Conservation (phyloP, 148 eudicot species). For the Rhododendron mucronatum region DNA sequence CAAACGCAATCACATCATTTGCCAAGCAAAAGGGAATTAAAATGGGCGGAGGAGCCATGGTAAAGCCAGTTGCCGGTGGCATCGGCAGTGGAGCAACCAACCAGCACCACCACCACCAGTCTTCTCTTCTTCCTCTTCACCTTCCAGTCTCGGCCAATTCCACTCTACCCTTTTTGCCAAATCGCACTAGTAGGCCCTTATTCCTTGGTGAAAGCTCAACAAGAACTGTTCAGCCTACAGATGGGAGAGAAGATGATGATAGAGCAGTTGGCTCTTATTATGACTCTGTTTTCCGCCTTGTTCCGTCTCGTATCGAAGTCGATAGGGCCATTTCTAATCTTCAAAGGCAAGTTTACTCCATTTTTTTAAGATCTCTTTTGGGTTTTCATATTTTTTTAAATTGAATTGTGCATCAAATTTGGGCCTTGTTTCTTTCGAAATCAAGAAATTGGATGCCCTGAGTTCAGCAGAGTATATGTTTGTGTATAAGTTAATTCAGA, state of each 20-base stretch:
- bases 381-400: background rate
- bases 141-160: slow-evolving; percentile 10
- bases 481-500: background rate
- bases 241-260: background rate
- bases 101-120: background rate
- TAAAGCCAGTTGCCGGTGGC: background rate
- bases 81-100: background rate
- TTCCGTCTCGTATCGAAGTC: slow-evolving; percentile 33
- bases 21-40: background rate
- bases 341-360: slow-evolving; percentile 23
- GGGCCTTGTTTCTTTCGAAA: background rate
- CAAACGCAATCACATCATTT: background rate
- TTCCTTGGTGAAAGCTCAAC: background rate
- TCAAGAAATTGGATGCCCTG: background rate
- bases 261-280: background rate
- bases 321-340: slow-evolving; percentile 38
- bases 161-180: background rate
- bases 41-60: slow-evolving; percentile 12
- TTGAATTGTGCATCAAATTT: background rate
- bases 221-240: background rate
- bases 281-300: slow-evolving; percentile 30
- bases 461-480: background rate
- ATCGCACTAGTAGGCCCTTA: background rate
- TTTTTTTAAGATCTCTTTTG: background rate
- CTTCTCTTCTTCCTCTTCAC: background rate